A percentile compares a stretch with the other conserved stretches of the same genome.
phyloP scores from a whole-genome alignment of 2,329 filamentous ascomycete species.

The Monilinia polystroma region DNA sequence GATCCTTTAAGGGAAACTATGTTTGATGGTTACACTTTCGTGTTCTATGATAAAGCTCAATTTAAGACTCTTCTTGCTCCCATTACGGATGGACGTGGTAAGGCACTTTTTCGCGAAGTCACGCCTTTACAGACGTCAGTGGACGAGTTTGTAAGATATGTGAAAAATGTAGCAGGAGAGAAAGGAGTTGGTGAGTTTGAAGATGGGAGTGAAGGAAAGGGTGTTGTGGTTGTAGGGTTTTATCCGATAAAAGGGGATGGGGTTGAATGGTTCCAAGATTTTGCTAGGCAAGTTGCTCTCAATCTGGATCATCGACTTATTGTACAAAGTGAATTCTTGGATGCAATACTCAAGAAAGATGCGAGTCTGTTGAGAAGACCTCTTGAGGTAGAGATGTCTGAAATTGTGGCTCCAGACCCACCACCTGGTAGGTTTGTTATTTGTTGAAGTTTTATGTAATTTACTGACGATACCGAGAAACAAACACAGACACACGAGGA shows the following conservation, averaged over 20 bases:
- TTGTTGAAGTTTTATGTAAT: not conserved
- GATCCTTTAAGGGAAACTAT: constrained; percentile 64
- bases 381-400: constrained; percentile 53
- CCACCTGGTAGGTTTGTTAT: constrained; percentile 33
- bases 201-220: constrained; percentile 62
- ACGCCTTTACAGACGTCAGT: constrained; percentile 62
- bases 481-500: constrained; percentile 22
- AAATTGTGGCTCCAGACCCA: constrained; percentile 33
- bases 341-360: constrained; percentile 82
- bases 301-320: constrained; percentile 78
- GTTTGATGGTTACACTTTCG: constrained; percentile 84
- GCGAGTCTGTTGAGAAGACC: constrained; percentile 68
- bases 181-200: constrained; percentile 67
- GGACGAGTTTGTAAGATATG: constrained; percentile 74
- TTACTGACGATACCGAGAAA: constrained; percentile 24
- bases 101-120: constrained; percentile 68
- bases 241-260: constrained; percentile 56
- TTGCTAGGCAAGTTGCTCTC: constrained; percentile 68
- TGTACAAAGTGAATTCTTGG: constrained; percentile 87
- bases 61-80: constrained; percentile 72
- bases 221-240: constrained; percentile 77
- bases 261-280: constrained; percentile 65
- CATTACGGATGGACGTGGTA: constrained; percentile 78
- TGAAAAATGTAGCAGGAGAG: constrained; percentile 71
- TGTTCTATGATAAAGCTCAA: constrained; percentile 78